These are phyloP conservation scores for Acacia concinna DNA, from an alignment of 331 rosid genomes.

Conservation along the genomic window DNA sequence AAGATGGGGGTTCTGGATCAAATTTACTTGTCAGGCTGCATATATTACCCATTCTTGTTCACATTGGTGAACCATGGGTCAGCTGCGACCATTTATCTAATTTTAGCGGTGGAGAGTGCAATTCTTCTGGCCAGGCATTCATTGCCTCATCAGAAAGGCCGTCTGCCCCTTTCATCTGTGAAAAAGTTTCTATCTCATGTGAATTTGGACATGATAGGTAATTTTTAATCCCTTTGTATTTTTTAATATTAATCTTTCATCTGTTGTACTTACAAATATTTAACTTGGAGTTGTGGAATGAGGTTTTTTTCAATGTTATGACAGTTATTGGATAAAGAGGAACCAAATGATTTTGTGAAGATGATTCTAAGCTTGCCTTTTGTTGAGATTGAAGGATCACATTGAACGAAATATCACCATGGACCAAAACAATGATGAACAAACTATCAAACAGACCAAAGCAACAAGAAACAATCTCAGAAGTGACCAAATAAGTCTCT, in stretches of 20 bases:
- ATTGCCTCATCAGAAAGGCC: constrained; percentile 55
- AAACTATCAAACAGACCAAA: too few species aligned
- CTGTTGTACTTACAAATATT: neutral
- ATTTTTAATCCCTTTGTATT: constrained; percentile 31
- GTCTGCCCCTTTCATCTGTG: constrained; percentile 71
- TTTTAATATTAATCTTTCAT: neutral
- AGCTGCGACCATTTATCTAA: constrained; percentile 68
- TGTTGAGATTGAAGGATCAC: too few species aligned
- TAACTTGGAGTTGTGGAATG: constrained; percentile 11
- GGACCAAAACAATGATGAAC: too few species aligned
- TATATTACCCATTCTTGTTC: constrained; percentile 66
- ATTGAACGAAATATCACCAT: too few species aligned
- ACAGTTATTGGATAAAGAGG: neutral
- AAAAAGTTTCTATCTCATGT: constrained; percentile 69
- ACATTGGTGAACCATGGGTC: constrained; percentile 75
- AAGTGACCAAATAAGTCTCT: too few species aligned
- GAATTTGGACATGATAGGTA: constrained; percentile 98
- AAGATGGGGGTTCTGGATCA: constrained; percentile 68
- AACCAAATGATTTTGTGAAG: constrained; percentile 12
- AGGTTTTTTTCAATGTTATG: neutral
- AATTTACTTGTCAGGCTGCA: constrained; percentile 78
- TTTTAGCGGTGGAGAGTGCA: constrained; percentile 57
- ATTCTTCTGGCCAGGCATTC: constrained; percentile 57
- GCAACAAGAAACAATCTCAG: too few species aligned
- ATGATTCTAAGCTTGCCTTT: constrained; percentile 24